Percentiles rank a stretch among this genome's conserved stretches.
phyloP scores from a whole-genome alignment of 148 eudicot species.

The Selenicereus undatus region DNA sequence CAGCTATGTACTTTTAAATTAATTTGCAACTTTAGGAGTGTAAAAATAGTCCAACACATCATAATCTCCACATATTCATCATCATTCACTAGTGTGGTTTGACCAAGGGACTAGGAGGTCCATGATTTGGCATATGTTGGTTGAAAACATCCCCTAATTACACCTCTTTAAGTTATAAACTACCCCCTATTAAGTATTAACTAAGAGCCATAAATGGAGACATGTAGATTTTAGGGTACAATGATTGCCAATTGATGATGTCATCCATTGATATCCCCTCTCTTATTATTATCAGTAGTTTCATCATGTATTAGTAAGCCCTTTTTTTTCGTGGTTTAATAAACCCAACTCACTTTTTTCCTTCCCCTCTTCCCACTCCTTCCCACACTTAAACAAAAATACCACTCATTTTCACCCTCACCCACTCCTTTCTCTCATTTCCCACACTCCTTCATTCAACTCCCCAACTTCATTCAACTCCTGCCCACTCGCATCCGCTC shows the following conservation, averaged over 20 bases:
- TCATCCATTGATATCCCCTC: constrained; percentile 1
- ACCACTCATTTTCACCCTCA: too few relatives aligned
- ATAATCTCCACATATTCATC: background rate
- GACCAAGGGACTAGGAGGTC: background rate
- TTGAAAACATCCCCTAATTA: background rate
- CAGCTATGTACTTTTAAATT: too few relatives aligned
- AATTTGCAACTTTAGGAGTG: too few relatives aligned
- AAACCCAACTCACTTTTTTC: too few relatives aligned
- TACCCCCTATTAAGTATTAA: background rate
- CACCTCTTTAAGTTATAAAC: background rate
- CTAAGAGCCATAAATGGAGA: constrained; percentile 1
- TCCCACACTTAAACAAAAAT: too few relatives aligned
- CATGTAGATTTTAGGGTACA: background rate
- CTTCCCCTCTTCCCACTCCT: too few relatives aligned
- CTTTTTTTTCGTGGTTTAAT: too few relatives aligned
- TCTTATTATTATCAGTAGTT: constrained; percentile 18
- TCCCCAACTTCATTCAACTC: too few relatives aligned
- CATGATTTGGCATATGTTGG: background rate
- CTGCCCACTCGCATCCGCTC: too few relatives aligned
- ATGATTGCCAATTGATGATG: constrained; percentile 30
- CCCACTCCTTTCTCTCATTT: too few relatives aligned
- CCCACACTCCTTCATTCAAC: too few relatives aligned
- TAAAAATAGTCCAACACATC: background rate
- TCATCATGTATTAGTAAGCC: constrained; percentile 20
- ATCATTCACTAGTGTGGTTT: background rate